Evolutionary conservation across 306 rosid genomes (phyloP).

Genomic region (Ammopiptanthus mongolicus): DNA sequence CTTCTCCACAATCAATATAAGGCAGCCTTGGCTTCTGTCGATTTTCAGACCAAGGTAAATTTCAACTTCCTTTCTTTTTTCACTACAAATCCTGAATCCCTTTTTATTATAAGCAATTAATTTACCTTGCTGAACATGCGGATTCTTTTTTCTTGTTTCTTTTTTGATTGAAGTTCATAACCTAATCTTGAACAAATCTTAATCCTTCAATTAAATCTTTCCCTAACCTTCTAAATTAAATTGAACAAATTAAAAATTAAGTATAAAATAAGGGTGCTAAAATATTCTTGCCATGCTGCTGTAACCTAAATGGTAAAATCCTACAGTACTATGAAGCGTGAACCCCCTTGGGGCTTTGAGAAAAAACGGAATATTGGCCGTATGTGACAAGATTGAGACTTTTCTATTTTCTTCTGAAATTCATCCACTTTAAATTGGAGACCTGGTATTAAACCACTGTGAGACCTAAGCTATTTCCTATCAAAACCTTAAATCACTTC

Average conservation of each 20-base stretch:
- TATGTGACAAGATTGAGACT: background rate
- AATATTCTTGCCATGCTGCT: background rate
- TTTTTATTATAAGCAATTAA: too few species aligned
- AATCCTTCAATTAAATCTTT: background rate
- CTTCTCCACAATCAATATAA: constrained; percentile 41
- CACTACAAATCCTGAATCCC: background rate
- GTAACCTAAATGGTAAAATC: too few species aligned
- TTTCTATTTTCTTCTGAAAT: too few species aligned
- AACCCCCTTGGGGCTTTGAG: background rate
- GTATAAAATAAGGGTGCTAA: background rate
- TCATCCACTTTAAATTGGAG: too few species aligned
- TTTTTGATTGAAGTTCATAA: background rate
- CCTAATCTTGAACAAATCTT: background rate
- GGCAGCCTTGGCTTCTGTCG: constrained; percentile 48
- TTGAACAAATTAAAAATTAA: background rate
- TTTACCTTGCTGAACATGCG: background rate
- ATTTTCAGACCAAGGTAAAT: constrained; percentile 61
- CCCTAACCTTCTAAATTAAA: background rate
- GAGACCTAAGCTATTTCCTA: too few species aligned
- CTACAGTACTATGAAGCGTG: too few species aligned
- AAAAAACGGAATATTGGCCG: background rate
- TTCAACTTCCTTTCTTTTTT: background rate
- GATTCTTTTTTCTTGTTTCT: background rate
- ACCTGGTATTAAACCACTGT: too few species aligned
- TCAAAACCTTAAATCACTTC: background rate